Evolutionary conservation across 2,329 filamentous ascomycete species (phyloP).

Genomic region (Mollisia scopiformis): DNA sequence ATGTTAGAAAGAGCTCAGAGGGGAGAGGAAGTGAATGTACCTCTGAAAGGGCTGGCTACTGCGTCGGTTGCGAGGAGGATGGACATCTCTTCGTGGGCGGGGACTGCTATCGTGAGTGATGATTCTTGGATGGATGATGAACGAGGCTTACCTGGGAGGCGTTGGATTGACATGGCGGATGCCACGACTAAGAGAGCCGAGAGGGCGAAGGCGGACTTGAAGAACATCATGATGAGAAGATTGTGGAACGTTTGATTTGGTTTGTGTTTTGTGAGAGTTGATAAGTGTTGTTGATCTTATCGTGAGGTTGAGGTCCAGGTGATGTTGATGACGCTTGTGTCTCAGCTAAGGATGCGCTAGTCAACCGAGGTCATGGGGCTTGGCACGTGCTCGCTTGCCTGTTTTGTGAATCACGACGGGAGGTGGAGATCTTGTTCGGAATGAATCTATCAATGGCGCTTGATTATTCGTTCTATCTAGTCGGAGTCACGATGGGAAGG

Average conservation of each 20-base stretch:
- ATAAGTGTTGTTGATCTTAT: constrained; percentile 16
- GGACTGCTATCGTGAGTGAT: constrained; percentile 15
- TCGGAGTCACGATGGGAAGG: no score
- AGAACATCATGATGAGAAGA: constrained; percentile 20
- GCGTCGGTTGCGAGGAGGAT: not conserved
- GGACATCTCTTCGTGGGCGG: constrained; percentile 7
- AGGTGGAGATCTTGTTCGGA: no score
- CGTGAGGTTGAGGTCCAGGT: constrained; percentile 12
- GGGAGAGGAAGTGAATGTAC: not conserved
- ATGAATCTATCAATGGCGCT: no score
- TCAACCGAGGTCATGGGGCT: not conserved
- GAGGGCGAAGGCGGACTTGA: constrained; percentile 20
- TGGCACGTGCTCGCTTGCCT: no score
- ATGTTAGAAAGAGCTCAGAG: constrained; percentile 5
- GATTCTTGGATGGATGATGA: not conserved
- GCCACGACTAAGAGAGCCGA: constrained; percentile 16
- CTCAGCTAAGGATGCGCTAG: constrained; percentile 1
- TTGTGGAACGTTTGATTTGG: constrained; percentile 10
- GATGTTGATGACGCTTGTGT: constrained; percentile 13
- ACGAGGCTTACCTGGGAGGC: constrained; percentile 10
- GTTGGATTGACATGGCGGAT: constrained; percentile 16
- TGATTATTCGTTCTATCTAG: no score
- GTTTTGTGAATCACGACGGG: no score
- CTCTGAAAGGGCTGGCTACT: not conserved
- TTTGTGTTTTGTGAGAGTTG: constrained; percentile 8